Base-by-base conservation (phyloP, 768 basidiomycete genomes). In the Russula olivacea region DNA sequence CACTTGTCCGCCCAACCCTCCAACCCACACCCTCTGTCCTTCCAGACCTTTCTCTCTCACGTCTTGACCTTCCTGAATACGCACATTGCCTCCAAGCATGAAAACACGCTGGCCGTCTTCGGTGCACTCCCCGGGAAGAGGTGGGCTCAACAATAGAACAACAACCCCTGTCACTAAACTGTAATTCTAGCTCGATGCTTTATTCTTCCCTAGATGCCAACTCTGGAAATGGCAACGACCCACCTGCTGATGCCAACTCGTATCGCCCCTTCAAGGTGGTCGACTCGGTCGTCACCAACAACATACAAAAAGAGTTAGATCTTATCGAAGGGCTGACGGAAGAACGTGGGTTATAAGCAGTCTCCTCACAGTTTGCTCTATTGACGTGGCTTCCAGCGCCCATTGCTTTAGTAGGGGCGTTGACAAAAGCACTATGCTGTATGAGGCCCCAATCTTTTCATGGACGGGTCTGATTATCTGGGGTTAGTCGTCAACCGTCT, bases 371-470 rank as follows among this genome's bases (percentile, higher is more conserved):
- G 59, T 68, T 68, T 40, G 55, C 55, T 51, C 19, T 58, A 47
- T 45, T 66, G 58, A 54, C 57, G 53, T 25, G 36, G 45, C 23
- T 55, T 61, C 21, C 65, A 82, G 87, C 75, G 55, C 86, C 86
- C 15, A 81, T 81, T 67, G 86, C 86, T 3, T 78, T 99, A 50
- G 95, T 98, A 52, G 85, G 91, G 43, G 93, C 95, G 15, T 74
- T 98, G 59, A 89, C 91, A 32, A 98, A 97, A 74, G 89, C 94
- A 3, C 77, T 98, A 17, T 98, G 96, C 70, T 91, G 94, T 96
- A 74, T 57, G 80, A 69, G 6, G 36, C 17, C 49, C 14, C 55
- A 10, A 19, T 17, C 47, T 49, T 47, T 51, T 12, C 43, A 15
- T 41, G 30, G 43, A 53, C 36, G 49, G 15, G 12, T 52, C 34